Evolutionary conservation across 805 yeast species (phyloP), one percentile per base, ranked within the genome.

Genomic region (Schizosaccharomyces pombe): DNA sequence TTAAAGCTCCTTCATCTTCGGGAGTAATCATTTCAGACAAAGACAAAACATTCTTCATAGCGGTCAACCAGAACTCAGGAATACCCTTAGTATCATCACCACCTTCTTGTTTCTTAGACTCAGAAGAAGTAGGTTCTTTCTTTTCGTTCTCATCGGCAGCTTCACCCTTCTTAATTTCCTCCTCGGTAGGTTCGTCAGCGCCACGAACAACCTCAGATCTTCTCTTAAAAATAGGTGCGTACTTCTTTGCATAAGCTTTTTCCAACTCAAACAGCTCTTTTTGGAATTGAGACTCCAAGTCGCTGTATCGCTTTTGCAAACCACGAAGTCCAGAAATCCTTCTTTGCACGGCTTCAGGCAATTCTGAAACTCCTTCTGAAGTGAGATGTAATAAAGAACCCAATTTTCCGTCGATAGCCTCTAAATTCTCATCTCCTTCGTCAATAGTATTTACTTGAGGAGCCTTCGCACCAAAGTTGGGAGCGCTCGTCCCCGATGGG

Each of bases 31-130:
- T 78, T 58, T 86, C 93, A 34, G 85, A 76, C 52, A 87, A 77
- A 30, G 83, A 78, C 29, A 79, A 77, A 61, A 91, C 72, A 69
- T 87, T 91, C 67, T 83, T 89, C 68, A 91, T 72, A 4, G 97
- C 94, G 19, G 97, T 91, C 62, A 89, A 74, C 98, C 98, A 91
- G 73, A 91, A 91, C 53, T 82, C 79, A 56, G 98, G 97, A 60
- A 91, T 77, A 59, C 98, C 98, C 58, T 72, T 73, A 53, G 72
- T 68, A 32, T 68, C 75, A 14, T 67, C 74, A 19, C 68, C 75
- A 3, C 67, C 75, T 11, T 68, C 73, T 1, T 67, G 73, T 4
- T 67, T 37, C 43, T n/a, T 16, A 71, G 39, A 11, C 53, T 19
- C 19, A 19, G 22, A 22, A 26, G 22, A 26, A n/a, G n/a, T n/a